These are phyloP conservation scores for Malassezia slooffiae DNA, from an alignment of 1,284 basidiomycete species.

Conservation along the genomic window DNA sequence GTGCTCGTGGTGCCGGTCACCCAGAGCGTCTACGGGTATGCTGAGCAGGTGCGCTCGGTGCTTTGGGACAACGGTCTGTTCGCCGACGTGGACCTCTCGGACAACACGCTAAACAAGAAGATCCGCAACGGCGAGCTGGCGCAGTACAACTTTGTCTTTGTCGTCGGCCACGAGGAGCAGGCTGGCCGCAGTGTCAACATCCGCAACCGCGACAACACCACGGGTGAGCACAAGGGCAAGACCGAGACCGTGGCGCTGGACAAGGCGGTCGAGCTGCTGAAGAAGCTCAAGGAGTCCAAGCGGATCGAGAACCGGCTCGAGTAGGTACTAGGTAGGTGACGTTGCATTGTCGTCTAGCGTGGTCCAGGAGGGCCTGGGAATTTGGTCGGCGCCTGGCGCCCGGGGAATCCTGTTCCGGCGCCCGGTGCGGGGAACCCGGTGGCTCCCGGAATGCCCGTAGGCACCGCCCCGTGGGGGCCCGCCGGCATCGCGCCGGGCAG, in stretches of 20 bases:
- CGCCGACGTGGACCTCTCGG: conserved; percentile 81
- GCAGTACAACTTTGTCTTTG: conserved; percentile 85
- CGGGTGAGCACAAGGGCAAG: conserved; percentile 32
- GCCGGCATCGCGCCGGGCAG: too few relatives aligned
- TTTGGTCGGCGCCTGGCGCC: too few relatives aligned
- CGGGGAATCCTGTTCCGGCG: too few relatives aligned
- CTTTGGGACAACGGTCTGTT: conserved; percentile 66
- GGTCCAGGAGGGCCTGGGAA: too few relatives aligned
- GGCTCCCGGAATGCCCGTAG: too few relatives aligned
- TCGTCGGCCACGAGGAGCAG: conserved; percentile 87
- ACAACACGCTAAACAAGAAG: conserved; percentile 92
- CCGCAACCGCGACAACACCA: conserved; percentile 55
- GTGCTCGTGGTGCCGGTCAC: conserved; percentile 89
- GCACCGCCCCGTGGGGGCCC: too few relatives aligned
- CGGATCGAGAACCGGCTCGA: conserved; percentile 31
- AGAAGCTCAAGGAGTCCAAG: conserved; percentile 25
- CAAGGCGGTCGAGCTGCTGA: conserved; percentile 21
- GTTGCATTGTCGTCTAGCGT: not conserved
- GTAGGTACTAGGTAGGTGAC: conserved; percentile 1
- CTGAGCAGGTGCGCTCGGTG: conserved; percentile 62
- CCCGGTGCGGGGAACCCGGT: too few relatives aligned
- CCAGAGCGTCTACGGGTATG: conserved; percentile 73
- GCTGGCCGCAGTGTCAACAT: conserved; percentile 80
- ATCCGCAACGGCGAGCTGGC: conserved; percentile 51
- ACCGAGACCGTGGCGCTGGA: conserved; percentile 39